Evolutionary conservation across 306 rosid genomes (phyloP).

Genomic region (Prunus persica): Prunus_persica_NCBIv2 NC_034009.1:13284001-13284500

Average conservation of each 20-base stretch:
- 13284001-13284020: background rate
- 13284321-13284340: constrained; percentile 41
- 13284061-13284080: background rate
- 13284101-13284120: background rate
- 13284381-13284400: background rate
- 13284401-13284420: background rate
- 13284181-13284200: background rate
- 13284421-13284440: background rate
- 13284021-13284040: background rate
- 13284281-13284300: constrained; percentile 18
- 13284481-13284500: constrained; percentile 84
- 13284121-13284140: background rate
- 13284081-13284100: background rate
- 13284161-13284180: background rate
- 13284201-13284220: background rate
- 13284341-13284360: constrained; percentile 49
- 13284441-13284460: constrained; percentile 76
- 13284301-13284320: constrained; percentile 6
- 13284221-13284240: background rate
- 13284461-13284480: constrained; percentile 81
- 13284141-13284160: background rate
- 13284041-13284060: background rate
- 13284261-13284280: constrained; percentile 12
- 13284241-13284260: background rate
- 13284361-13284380: background rate